Percentiles rank a stretch among this genome's conserved stretches.
Evolutionary conservation across 2,329 filamentous ascomycete genomes (phyloP).

Genomic region (Cladosporium phlei): DNA sequence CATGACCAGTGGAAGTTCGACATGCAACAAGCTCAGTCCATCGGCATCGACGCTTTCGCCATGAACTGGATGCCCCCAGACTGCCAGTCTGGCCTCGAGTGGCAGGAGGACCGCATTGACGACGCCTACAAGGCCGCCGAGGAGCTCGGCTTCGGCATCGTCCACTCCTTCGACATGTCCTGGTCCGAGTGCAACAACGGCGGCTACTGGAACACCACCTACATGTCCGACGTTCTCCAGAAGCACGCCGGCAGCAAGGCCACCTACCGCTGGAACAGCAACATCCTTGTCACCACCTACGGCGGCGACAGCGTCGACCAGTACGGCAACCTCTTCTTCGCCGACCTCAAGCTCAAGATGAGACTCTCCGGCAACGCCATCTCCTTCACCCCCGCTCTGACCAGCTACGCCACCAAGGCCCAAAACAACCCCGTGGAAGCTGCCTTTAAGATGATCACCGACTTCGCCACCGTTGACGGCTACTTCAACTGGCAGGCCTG

Average conservation of each 20-base stretch:
- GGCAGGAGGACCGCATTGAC: constrained; percentile 33
- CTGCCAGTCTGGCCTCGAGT: constrained; percentile 26
- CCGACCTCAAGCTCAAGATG: constrained; percentile 31
- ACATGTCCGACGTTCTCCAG: constrained; percentile 32
- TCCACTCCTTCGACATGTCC: constrained; percentile 38
- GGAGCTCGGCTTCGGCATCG: constrained; percentile 32
- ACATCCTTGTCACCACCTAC: constrained; percentile 35
- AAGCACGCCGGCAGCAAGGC: constrained; percentile 31
- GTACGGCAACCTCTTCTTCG: constrained; percentile 36
- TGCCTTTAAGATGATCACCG: constrained; percentile 26
- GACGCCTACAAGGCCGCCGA: constrained; percentile 34
- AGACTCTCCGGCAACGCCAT: constrained; percentile 28
- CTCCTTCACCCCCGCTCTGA: constrained; percentile 33
- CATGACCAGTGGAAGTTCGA: constrained; percentile 32
- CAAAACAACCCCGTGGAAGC: constrained; percentile 23
- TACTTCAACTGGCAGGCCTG: constrained; percentile 40
- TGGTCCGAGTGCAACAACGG: constrained; percentile 28
- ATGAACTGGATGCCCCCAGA: constrained; percentile 36
- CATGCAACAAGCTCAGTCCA: constrained; percentile 30
- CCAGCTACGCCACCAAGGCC: constrained; percentile 29
- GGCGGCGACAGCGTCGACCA: constrained; percentile 30
- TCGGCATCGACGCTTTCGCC: constrained; percentile 36
- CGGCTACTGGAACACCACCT: constrained; percentile 35
- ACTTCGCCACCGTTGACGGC: constrained; percentile 34
- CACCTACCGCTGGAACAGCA: constrained; percentile 34